Percentiles rank a stretch among this genome's conserved stretches.
phyloP scores from a whole-genome alignment of 441 rosid genomes.

The Pelargonium citronellum region DNA sequence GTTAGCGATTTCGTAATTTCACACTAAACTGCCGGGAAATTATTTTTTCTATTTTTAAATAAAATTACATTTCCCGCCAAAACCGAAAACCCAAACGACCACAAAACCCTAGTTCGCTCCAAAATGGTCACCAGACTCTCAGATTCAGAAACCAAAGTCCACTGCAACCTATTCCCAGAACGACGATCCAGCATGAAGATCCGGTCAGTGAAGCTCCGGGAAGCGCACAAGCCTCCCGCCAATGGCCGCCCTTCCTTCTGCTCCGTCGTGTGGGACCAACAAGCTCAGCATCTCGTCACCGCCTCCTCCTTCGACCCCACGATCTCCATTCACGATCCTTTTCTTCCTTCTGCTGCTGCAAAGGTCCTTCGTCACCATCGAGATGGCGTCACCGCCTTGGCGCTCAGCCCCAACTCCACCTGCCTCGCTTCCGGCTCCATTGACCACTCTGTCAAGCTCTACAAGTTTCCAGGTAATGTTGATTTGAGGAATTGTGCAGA shows the following conservation, averaged over 20 bases:
- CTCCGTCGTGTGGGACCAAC: conserved; percentile 81
- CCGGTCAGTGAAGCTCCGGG: conserved; percentile 70
- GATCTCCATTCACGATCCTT: conserved; percentile 66
- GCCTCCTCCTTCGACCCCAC: conserved; percentile 74
- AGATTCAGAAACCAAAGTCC: not conserved
- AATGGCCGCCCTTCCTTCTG: conserved; percentile 53
- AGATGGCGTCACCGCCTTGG: conserved; percentile 80
- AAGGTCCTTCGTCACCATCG: conserved; percentile 82
- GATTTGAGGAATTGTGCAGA: not conserved
- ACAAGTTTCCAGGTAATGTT: conserved; percentile 68
- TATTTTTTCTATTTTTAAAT: no score
- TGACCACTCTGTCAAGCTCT: conserved; percentile 92
- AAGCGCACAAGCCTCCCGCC: conserved; percentile 56
- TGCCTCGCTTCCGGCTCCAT: conserved; percentile 91
- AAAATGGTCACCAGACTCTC: not conserved
- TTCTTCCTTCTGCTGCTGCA: conserved; percentile 51
- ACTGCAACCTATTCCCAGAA: not conserved
- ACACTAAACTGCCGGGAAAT: not conserved
- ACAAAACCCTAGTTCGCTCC: not conserved
- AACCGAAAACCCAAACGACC: not conserved
- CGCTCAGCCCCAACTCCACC: conserved; percentile 78
- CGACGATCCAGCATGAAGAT: conserved; percentile 50
- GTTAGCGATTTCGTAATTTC: no score
- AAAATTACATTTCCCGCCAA: not conserved
- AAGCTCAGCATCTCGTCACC: conserved; percentile 67